Evolutionary conservation across 2,329 filamentous ascomycete genomes (phyloP), one percentile per base, ranked within the genome.

Genomic region (Penicillium sp.): DNA sequence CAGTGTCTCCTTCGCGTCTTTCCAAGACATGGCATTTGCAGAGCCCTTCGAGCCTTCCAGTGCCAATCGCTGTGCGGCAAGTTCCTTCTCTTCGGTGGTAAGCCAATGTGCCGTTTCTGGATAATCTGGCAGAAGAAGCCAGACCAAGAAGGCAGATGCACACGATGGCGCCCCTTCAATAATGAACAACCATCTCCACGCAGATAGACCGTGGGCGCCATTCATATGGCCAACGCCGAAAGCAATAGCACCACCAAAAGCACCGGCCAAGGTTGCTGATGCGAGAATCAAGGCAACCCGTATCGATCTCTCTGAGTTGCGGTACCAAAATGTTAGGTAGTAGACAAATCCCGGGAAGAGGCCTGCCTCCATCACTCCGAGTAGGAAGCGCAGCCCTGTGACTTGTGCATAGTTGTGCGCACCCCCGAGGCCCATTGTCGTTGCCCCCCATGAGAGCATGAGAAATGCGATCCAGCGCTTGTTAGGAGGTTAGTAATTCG

Each of bases 251-350:
- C 82, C 82, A 4, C 81, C 81, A 61, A 84, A 83, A 0, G 79
- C 80, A 32, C 72, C 79, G 59, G 70, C 82, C 60, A 77, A 80
- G 69, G 82, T 83, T n/a, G 70, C 85, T 72, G 75, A 85, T 68
- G 65, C 81, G 47, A 82, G 70, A 64, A 79, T 76, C 56, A 81
- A 77, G 0, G 82, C 81, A 65, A 89, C 81, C 6, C 85, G 82
- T 64, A 84, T 80, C 1, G 79, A 81, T 18, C 82, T 75, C 65
- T 86, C 83, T 3, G 81, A 77, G 18, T 78, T 75, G 16, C 80
- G 78, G 63, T 85, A 85, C 75, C 82, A 83, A 60, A 83, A 83
- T 3, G 78, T 78, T 5, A 81, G 63, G 57, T 77, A 78, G 58
- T 75, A 77, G 9, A 79, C 77, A 14, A 82, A 68, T 1, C 78